phyloP scores from a whole-genome alignment of 805 yeast genomes.

The Ogataea methylovora region DNA sequence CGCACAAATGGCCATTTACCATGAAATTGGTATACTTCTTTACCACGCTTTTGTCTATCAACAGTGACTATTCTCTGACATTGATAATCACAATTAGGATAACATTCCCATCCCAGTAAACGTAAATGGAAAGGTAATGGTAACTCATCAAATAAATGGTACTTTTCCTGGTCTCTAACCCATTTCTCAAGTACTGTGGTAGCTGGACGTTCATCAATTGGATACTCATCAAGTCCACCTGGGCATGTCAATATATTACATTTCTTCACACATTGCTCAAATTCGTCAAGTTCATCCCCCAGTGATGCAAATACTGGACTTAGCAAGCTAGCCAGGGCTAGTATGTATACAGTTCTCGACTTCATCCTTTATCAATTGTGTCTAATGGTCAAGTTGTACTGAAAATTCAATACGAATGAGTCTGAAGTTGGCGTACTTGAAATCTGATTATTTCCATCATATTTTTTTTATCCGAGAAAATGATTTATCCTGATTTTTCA shows the following conservation, averaged over 20 bases:
- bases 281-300: conserved; percentile 55
- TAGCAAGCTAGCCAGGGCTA: no score
- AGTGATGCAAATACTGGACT: no score
- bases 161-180: conserved; percentile 24
- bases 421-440: no score
- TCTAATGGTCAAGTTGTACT: no score
- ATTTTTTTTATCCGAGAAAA: no score
- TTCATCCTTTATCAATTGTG: no score
- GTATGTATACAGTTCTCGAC: no score
- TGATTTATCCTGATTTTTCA: no score
- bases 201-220: conserved; percentile 18
- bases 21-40: conserved; percentile 75
- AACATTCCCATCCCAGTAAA: conserved; percentile 66
- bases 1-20: conserved; percentile 97
- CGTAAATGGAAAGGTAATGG: conserved; percentile 36
- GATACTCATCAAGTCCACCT: conserved; percentile 14
- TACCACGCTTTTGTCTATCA: conserved; percentile 37
- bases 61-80: conserved; percentile 76
- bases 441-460: no score
- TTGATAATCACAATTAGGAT: conserved; percentile 81
- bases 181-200: conserved; percentile 11
- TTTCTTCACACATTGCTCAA: conserved; percentile 44
- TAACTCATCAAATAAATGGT: conserved; percentile 27
- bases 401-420: no score
- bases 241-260: conserved; percentile 35